phyloP scores from a whole-genome alignment of 805 yeast species.

The Wickerhamomyces bovis region DNA sequence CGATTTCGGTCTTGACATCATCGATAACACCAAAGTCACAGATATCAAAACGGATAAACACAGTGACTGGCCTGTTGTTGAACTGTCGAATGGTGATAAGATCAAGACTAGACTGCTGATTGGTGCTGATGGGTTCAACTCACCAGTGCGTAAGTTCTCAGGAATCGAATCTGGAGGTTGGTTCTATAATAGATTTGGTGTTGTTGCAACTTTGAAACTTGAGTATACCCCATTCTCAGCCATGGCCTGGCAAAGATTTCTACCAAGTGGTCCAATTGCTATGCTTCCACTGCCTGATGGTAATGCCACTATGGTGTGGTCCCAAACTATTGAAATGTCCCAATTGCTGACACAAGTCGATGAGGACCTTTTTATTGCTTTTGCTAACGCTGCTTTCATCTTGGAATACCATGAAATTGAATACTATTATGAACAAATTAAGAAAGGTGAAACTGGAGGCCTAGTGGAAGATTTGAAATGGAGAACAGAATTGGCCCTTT shows the following conservation, averaged over 20 bases:
- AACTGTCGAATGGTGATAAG: slow-evolving; percentile 56
- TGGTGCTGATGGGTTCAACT: slow-evolving; percentile 95
- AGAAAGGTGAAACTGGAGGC: slow-evolving; percentile 32
- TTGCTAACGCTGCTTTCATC: slow-evolving; percentile 85
- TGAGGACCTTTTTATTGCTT: slow-evolving; percentile 54
- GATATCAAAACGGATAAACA: slow-evolving; percentile 37
- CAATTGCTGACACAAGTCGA: slow-evolving; percentile 51
- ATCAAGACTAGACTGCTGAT: slow-evolving; percentile 70
- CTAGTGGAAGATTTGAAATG: slow-evolving; percentile 66
- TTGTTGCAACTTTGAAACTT: slow-evolving; percentile 82
- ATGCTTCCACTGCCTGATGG: slow-evolving; percentile 82
- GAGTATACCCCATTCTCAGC: slow-evolving; percentile 65
- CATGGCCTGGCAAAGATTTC: slow-evolving; percentile 90
- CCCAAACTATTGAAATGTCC: slow-evolving; percentile 73
- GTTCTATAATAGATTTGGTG: slow-evolving; percentile 82
- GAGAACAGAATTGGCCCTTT: slow-evolving; percentile 46
- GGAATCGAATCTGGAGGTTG: slow-evolving; percentile 86
- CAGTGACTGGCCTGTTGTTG: slow-evolving; percentile 71
- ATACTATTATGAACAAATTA: slow-evolving; percentile 49
- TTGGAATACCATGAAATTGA: slow-evolving; percentile 71
- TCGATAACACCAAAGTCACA: slow-evolving; percentile 65
- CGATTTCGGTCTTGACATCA: slow-evolving; percentile 32
- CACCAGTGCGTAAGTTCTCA: slow-evolving; percentile 83
- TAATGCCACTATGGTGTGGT: slow-evolving; percentile 92
- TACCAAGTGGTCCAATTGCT: slow-evolving; percentile 91